Evolutionary conservation across 345 rosid species (phyloP).

Genomic region (Schrenkiella parvula): DNA sequence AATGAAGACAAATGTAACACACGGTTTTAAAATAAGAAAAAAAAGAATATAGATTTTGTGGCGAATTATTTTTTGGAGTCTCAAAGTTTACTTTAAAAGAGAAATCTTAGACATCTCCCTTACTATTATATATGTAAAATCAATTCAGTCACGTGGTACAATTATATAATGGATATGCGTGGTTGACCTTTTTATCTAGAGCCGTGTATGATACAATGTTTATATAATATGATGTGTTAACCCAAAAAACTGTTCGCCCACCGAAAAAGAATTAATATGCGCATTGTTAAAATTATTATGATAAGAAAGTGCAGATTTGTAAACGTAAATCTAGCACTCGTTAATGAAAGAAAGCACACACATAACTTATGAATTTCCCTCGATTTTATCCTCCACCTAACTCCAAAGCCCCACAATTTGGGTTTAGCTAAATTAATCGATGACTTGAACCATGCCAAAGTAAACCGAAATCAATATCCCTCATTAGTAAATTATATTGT

Average conservation of each 20-base stretch:
- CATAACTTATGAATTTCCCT: too few relatives aligned
- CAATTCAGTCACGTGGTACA: constrained; percentile 16
- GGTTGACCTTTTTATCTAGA: neutral
- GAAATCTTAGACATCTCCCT: neutral
- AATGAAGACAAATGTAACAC: neutral
- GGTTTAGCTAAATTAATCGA: neutral
- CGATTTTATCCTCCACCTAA: too few relatives aligned
- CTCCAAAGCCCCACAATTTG: neutral
- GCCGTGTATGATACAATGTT: neutral
- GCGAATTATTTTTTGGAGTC: neutral
- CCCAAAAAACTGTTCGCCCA: too few relatives aligned
- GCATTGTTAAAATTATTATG: too few relatives aligned
- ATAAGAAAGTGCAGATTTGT: neutral
- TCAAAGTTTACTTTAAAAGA: too few relatives aligned
- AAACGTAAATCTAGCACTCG: neutral
- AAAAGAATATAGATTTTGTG: neutral
- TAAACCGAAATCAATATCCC: neutral
- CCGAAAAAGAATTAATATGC: too few relatives aligned
- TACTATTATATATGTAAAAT: neutral
- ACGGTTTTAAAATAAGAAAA: neutral
- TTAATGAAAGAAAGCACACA: neutral
- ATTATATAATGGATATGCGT: neutral
- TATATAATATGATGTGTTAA: neutral
- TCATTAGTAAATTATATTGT: neutral
- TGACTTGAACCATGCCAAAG: neutral